Base-by-base conservation (phyloP, 2,329 filamentous ascomycete species). In the Botrytis pseudocinerea region DNA sequence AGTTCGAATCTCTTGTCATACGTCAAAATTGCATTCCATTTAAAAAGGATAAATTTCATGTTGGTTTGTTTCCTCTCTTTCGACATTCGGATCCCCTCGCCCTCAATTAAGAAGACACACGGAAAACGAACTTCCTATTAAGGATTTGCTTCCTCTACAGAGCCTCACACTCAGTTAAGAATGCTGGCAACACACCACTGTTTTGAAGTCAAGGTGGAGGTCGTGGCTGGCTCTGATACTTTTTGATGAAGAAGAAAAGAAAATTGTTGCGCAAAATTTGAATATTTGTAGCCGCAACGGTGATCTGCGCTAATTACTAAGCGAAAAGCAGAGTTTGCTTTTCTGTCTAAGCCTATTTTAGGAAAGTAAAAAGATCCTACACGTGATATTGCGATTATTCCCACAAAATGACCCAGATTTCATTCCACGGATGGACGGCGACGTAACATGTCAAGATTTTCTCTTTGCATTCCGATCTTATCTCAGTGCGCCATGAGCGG, bases 1-100 rank as follows among this genome's bases (percentile, higher is more conserved):
- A 18, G 10, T 38, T 28, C 8, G 28, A 18, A 68, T 28, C 25
- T 57, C 25, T 42, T 32, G 25, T 57, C 48, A 42, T 57, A 40
- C 25, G 48, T 32, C 25, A 63, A 59, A 40, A 25, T 57, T 57
- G 38, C 65, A 68, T 68, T 68, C 65, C 48, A 25, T 32, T 6
- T 1, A 22, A 22, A 25, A 18, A 38, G 7, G n/a, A 38, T 20
- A 59, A n/a, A 35, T 60, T 25, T 57, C 38, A 32, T 40, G 8
- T 44, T 65, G n/a, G 61, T 76, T 61, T 89, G 87, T 90, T 83
- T 89, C 90, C 90, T 88, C 85, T 91, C 87, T 87, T 91, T 72
- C 89, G 90, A 91, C 90, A 91, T 91, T 88, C 85, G 83, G 83
- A 84, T 83, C 88, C 85, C 89, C 89, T 91, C 88, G 89, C 89